Evolutionary conservation across 495 filamentous ascomycete species (phyloP), one percentile per base, ranked within the genome.

Genomic region (Haplographium delicatum): DNA sequence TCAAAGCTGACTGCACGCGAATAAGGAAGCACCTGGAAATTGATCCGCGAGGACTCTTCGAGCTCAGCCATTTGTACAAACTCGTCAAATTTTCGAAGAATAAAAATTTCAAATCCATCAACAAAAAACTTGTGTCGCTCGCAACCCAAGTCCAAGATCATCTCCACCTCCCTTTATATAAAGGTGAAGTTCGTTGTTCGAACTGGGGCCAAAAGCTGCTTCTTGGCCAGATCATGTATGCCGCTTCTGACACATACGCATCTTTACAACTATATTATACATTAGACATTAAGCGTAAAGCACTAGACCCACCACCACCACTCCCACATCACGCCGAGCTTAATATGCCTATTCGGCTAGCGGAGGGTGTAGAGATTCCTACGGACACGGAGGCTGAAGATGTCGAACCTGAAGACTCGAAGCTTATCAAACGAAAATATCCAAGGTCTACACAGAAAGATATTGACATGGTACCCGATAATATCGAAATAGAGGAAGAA

Each of bases 171-270:
- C 89, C 90, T 8, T 59, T 96, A 55, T 79, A 68, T 43, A 96
- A 96, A 64, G 84, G 79, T 1, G 70, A 76, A 37, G 84, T 90
- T 5, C 78, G 90, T 13, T 71, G 68, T 11, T 79, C 86, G 50
- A 73, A 91, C 65, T 96, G 90, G 90, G 72, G 78, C 16, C 64
- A 68, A 35, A 47, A 71, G 3, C 67, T 95, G 27, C 68, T 66
- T 34, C 68, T 79, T 59, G 57, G 72, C n/a, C 89, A 96, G 59
- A 79, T 89, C 28, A 65, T 76, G 45, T 96, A 96, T 69, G 87
- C 88, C 6, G 88, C 88, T 13, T 79, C 81, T 1, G 90, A 96
- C 62, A 81, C 88, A 2, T 96, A 91, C 60, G 88, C 88, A 44
- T 81, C 82, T 25, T 55, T 91, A 15, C 82, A 85, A 59, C 72